Evolutionary conservation across 345 rosid species (phyloP).

Genomic region (Eucalyptus polybractea): DNA sequence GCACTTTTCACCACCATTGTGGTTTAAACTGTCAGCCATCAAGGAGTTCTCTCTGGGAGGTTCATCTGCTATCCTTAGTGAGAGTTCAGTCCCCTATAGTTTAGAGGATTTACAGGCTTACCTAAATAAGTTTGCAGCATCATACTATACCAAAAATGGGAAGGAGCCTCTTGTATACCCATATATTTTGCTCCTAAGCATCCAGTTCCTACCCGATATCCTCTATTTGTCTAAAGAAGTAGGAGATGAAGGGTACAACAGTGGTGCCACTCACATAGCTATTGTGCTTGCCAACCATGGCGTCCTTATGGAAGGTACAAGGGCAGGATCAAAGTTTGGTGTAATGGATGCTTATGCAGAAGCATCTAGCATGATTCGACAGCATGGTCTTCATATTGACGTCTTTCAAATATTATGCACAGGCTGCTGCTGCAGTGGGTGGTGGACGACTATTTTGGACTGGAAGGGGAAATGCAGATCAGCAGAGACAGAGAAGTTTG

Average conservation of each 20-base stretch:
- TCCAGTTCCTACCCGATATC: slow-evolving; percentile 78
- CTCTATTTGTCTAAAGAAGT: slow-evolving; percentile 74
- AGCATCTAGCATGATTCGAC: slow-evolving; percentile 82
- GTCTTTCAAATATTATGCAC: slow-evolving; percentile 85
- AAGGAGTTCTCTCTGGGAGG: slow-evolving; percentile 46
- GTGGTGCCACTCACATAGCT: slow-evolving; percentile 77
- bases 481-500: slow-evolving; percentile 71
- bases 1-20: slow-evolving; percentile 78
- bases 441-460: slow-evolving; percentile 87
- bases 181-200: slow-evolving; percentile 74
- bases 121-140: slow-evolving; percentile 87
- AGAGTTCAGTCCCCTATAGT: slow-evolving; percentile 59
- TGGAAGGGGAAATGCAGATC: slow-evolving; percentile 71
- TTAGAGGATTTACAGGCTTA: slow-evolving; percentile 91
- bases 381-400: slow-evolving; percentile 77
- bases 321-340: slow-evolving; percentile 54
- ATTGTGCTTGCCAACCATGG: slow-evolving; percentile 75
- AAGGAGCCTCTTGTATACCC: slow-evolving; percentile 97
- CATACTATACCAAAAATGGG: slow-evolving; percentile 89
- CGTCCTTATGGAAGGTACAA: slow-evolving; percentile 55
- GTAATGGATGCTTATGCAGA: slow-evolving; percentile 89
- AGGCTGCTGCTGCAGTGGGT: slow-evolving; percentile 91
- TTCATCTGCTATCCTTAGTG: slow-evolving; percentile 52
- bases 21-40: slow-evolving; percentile 78
- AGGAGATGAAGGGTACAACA: slow-evolving; percentile 64